Percentiles rank a stretch among this genome's conserved stretches.
phyloP scores from a whole-genome alignment of 2,329 filamentous ascomycete species.

The Calonectria hongkongensis region DNA sequence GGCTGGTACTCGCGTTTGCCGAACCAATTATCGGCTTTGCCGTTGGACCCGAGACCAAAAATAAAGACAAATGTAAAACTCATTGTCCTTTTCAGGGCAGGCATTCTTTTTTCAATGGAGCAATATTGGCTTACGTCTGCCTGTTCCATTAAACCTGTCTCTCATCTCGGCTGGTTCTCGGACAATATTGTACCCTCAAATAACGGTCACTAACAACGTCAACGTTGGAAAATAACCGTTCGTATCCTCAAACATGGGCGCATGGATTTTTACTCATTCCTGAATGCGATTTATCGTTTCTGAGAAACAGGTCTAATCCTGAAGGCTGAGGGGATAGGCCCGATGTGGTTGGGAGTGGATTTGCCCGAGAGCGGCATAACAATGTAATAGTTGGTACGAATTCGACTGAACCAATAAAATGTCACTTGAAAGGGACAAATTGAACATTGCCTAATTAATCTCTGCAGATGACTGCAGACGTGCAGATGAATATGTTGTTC shows the following conservation, averaged over 20 bases:
- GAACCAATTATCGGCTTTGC: slow-evolving; percentile 1
- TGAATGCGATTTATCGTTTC: not conserved
- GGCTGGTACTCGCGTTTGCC: not conserved
- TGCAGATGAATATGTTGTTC: not conserved
- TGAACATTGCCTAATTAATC: not conserved
- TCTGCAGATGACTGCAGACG: not conserved
- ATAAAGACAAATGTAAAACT: not conserved
- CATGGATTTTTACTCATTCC: not conserved
- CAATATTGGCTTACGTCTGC: not conserved
- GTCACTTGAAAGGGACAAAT: not conserved
- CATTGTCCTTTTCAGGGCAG: slow-evolving; percentile 11
- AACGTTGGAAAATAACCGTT: not conserved
- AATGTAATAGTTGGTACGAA: not conserved
- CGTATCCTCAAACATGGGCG: not conserved
- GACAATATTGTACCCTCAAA: not conserved
- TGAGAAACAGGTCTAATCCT: slow-evolving; percentile 2
- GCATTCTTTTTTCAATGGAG: not conserved
- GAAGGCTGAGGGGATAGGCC: not conserved
- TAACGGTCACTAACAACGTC: not conserved
- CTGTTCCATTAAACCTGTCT: slow-evolving; percentile 17
- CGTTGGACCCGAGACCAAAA: slow-evolving; percentile 15
- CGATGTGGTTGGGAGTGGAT: slow-evolving; percentile 5
- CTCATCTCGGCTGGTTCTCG: slow-evolving; percentile 24
- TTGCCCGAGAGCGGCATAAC: not conserved
- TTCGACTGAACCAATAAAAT: not conserved